phyloP scores from a whole-genome alignment of 306 rosid genomes.

The Trifolium pratense region DNA sequence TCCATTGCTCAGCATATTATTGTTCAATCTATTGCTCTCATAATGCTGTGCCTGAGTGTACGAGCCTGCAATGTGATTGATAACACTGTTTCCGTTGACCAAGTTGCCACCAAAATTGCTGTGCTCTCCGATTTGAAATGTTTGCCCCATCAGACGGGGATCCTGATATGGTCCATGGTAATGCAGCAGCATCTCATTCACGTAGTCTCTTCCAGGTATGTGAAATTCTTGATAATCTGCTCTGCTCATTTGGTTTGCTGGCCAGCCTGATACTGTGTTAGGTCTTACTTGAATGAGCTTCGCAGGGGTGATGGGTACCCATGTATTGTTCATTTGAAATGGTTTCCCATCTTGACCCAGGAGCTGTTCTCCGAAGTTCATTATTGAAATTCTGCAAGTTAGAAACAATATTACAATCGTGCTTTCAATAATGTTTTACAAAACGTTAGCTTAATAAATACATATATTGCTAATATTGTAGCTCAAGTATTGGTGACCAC shows the following conservation, averaged over 20 bases:
- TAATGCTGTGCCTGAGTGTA: slow-evolving; percentile 37
- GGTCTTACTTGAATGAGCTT: slow-evolving; percentile 49
- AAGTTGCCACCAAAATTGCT: slow-evolving; percentile 36
- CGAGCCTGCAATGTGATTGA: slow-evolving; percentile 44
- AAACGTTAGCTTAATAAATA: slow-evolving; percentile 1
- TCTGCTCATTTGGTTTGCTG: slow-evolving; percentile 40
- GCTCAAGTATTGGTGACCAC: slow-evolving; percentile 19
- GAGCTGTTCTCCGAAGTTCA: slow-evolving; percentile 53
- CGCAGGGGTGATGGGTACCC: slow-evolving; percentile 64
- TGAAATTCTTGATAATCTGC: slow-evolving; percentile 41
- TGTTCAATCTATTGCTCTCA: slow-evolving; percentile 46
- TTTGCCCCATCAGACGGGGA: slow-evolving; percentile 41
- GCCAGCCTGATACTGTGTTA: slow-evolving; percentile 35
- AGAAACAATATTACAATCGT: slow-evolving; percentile 36
- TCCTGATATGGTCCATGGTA: slow-evolving; percentile 43
- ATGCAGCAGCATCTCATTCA: slow-evolving; percentile 39
- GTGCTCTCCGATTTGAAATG: slow-evolving; percentile 35
- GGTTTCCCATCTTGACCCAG: slow-evolving; percentile 43
- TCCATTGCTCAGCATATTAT: slow-evolving; percentile 36
- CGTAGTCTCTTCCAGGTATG: slow-evolving; percentile 43
- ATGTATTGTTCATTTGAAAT: slow-evolving; percentile 40
- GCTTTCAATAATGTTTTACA: slow-evolving; percentile 7
- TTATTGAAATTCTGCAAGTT: slow-evolving; percentile 42
- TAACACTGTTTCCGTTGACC: slow-evolving; percentile 27
- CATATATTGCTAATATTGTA: slow-evolving; percentile 6